phyloP scores from a whole-genome alignment of 1,284 basidiomycete genomes.

The Moesziomyces sp. region DNA sequence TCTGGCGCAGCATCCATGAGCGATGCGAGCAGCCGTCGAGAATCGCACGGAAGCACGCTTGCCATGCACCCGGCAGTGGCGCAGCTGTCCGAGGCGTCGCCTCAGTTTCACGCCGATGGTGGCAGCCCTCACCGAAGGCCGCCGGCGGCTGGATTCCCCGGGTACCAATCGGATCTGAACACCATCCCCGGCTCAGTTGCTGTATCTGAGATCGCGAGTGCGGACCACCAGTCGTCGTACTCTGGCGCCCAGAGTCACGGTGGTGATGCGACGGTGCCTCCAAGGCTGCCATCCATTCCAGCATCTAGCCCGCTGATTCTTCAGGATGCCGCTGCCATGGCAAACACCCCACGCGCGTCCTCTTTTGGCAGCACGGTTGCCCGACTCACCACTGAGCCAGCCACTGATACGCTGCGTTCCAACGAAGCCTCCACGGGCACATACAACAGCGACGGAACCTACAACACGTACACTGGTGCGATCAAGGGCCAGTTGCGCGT shows the following conservation, averaged over 20 bases:
- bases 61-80: conserved; percentile 13
- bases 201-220: conserved; percentile 25
- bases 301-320: conserved; percentile 25
- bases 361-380: not conserved
- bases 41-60: conserved; percentile 15
- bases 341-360: conserved; percentile 2
- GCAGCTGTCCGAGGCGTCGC: conserved; percentile 9
- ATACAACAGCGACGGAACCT: conserved; percentile 26
- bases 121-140: conserved; percentile 10
- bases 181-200: conserved; percentile 36
- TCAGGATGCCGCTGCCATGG: conserved; percentile 7
- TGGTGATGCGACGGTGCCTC: conserved; percentile 14
- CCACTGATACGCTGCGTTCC: conserved; percentile 13
- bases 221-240: conserved; percentile 18
- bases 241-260: conserved; percentile 6
- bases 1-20: conserved; percentile 11
- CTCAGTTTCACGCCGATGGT: conserved; percentile 5
- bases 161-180: conserved; percentile 17
- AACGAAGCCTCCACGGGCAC: conserved; percentile 20
- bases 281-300: conserved; percentile 26
- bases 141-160: conserved; percentile 16
- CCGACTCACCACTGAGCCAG: conserved; percentile 12
- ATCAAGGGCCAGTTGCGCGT: conserved; percentile 27
- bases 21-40: conserved; percentile 17
- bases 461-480: conserved; percentile 37